Percentiles rank a stretch among this genome's conserved stretches.
Conservation (phyloP, 1,284 basidiomycete species). For the Schizopora paradoxa region DNA sequence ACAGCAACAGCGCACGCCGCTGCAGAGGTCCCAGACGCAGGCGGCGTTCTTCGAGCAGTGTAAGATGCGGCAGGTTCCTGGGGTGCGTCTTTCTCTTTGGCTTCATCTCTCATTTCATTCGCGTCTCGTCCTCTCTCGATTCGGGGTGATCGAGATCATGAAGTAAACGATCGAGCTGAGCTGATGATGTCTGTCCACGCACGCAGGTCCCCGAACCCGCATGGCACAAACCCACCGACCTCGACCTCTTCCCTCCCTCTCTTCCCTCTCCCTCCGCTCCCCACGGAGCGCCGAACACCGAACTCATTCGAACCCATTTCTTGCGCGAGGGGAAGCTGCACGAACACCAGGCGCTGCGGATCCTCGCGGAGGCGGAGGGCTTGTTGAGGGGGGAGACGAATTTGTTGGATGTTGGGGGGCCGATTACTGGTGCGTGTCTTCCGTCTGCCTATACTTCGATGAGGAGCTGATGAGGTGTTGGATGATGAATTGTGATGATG, state of each 20-base stretch:
- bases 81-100: constrained; percentile 9
- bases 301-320: constrained; percentile 91
- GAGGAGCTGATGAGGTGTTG: no score
- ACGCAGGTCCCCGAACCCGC: constrained; percentile 67
- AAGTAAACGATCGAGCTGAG: not conserved
- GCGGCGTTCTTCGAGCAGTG: constrained; percentile 8
- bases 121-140: not conserved
- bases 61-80: constrained; percentile 16
- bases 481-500: no score
- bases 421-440: constrained; percentile 78
- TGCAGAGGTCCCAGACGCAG: no score
- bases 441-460: no score
- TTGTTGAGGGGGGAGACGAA: constrained; percentile 82
- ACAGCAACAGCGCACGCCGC: no score
- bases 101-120: not conserved
- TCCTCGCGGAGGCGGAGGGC: constrained; percentile 75
- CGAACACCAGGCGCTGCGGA: constrained; percentile 85
- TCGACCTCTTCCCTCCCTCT: constrained; percentile 68
- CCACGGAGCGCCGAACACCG: constrained; percentile 63
- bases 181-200: not conserved
- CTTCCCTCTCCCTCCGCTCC: constrained; percentile 29
- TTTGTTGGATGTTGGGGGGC: constrained; percentile 81
- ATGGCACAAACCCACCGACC: constrained; percentile 65
- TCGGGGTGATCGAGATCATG: not conserved
- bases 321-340: constrained; percentile 85